Percentiles rank a stretch among this genome's conserved stretches.
Evolutionary conservation across 169 alveolate species (phyloP).

Genomic region (Plasmodium adleri): DNA sequence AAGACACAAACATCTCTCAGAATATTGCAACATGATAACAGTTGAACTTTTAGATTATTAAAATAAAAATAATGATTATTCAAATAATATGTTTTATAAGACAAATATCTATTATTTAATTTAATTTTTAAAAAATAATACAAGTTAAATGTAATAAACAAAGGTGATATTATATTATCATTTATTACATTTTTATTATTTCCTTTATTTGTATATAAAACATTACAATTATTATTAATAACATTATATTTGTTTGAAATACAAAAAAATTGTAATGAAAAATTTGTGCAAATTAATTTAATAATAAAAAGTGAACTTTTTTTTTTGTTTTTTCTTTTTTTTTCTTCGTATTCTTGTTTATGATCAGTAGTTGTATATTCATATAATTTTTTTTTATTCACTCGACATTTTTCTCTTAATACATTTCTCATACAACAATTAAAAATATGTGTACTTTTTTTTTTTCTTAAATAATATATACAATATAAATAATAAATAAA

Average conservation of each 20-base stretch:
- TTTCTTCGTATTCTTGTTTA: background rate
- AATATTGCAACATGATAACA: background rate
- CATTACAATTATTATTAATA: background rate
- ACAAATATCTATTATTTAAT: background rate
- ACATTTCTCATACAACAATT: slow-evolving; percentile 1
- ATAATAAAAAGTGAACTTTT: background rate
- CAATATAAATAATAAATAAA: slow-evolving; percentile 16
- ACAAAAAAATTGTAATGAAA: slow-evolving; percentile 7
- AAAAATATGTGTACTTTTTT: background rate
- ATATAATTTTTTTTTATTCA: no score
- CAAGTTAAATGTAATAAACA: slow-evolving; percentile 2
- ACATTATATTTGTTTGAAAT: slow-evolving; percentile 2
- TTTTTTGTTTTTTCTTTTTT: background rate
- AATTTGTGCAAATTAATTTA: background rate
- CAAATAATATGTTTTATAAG: no score
- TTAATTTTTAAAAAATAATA: slow-evolving; percentile 14
- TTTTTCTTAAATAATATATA: background rate
- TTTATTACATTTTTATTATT: background rate
- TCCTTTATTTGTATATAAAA: background rate
- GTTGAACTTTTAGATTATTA: slow-evolving; percentile 15
- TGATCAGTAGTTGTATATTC: no score
- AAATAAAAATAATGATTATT: slow-evolving; percentile 15
- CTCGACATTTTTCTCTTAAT: background rate
- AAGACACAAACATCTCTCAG: slow-evolving; percentile 6
- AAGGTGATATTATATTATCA: background rate